Evolutionary conservation across 2,329 filamentous ascomycete species (phyloP), one percentile per base, ranked within the genome.

Genomic region (Aspergillus felis): DNA sequence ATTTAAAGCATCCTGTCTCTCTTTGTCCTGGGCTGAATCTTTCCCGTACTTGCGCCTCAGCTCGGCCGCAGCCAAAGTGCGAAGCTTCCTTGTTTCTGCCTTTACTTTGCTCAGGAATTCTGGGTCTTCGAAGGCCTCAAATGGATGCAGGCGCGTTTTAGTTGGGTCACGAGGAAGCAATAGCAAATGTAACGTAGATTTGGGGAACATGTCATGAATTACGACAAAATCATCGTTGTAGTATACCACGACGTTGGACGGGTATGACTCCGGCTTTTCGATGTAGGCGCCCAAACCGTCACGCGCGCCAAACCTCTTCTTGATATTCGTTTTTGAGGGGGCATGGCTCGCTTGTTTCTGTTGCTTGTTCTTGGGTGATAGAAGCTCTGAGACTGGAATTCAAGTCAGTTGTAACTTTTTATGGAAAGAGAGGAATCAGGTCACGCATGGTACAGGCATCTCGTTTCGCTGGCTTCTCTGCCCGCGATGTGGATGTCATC

Each of bases 141-240:
- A 88, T 0, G 93, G 92, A 65, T 96, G 89, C 10, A 85, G 77
- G 5, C 81, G 76, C 64, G 81, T 85, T 68, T 86, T 84, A 2
- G 71, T 67, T 0, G 79, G 69, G 44, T 88, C 84, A 51, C 92
- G 88, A 6, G 92, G 91, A 4, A 97, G 85, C n/a, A 97, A 84
- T 2, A 99, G 88, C 1, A 91, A 82, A 76, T 99, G 94, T 3
- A 97, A 81, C 3, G 84, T 86, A 3, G 90, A 85, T 74, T 97
- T 99, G 8, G 94, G 92, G 70, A 86, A 99, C 60, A 86, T 79
- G 76, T 99, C 94, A 65, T 87, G 82, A 71, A 97, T 90, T 22
- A 87, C 83, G 52, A 92, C 89, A 63, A 88, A 91, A 59, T 85
- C 76, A n/a, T 84, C 79, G 62, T 85, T 84, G 73, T 87, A 79